Evolutionary conservation across 2,329 filamentous ascomycete species (phyloP), one percentile per base, ranked within the genome.

Genomic region (Gliomastix tumulicola): DNA sequence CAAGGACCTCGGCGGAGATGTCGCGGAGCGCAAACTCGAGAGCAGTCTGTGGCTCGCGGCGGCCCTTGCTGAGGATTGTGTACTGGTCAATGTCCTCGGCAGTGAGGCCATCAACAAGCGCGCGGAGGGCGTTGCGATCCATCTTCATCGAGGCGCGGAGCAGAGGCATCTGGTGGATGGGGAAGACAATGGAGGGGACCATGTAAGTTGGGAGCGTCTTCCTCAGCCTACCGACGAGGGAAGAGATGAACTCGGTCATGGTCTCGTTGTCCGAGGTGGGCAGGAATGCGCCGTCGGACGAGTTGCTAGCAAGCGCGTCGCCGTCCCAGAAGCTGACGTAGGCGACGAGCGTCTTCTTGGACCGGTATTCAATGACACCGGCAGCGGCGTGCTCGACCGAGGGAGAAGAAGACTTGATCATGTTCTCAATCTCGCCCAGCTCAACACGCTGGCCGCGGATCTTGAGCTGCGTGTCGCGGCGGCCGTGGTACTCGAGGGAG

Each of bases 391-490:
- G 16, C 11, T 31, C 21, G 1, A 30, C 37, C 17, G 25, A n/a
- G 9, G 35, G 28, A 16, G 38, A 17, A 18, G n/a, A 15, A 16
- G 15, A 5, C 20, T 28, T 30, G 12, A 30, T 31, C 6, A 30
- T 25, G 23, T 40, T 12, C 35, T 43, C 41, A 16, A 43, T 30
- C 21, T 43, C 41, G n/a, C 23, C 40, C 11, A 68, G 55, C 51
- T 68, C 76, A 39, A 71, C 56, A 37, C 70, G 49, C 38, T 65
- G 74, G 31, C 76, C 76, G 21, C 64, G 60, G 11, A 76, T 49
- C 47, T 76, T 76, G 31, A 76, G 61, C 48, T 76, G 71, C 1
- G 59, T 60, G 44, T 76, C 45, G 27, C 40, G 44, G 9, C 45
- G 40, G n/a, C 45, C 38, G 21, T 38, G 32, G 19, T 37, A 49